phyloP scores from a whole-genome alignment of 345 rosid genomes.

The Eucalyptus curtisii region DNA sequence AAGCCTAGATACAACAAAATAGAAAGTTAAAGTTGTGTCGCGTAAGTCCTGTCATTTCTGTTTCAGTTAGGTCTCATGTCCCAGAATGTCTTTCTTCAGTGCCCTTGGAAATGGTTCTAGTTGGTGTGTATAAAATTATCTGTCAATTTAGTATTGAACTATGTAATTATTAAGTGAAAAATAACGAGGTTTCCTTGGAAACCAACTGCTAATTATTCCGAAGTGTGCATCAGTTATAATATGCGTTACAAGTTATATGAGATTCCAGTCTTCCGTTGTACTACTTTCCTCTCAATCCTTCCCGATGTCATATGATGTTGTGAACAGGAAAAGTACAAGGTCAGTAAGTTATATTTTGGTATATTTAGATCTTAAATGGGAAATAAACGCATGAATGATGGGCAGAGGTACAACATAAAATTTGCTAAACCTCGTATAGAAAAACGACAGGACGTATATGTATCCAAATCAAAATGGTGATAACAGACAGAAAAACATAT shows the following conservation, averaged over 20 bases:
- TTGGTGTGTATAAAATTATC: not conserved
- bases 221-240: not conserved
- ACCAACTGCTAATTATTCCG: not conserved
- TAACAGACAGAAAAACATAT: not conserved
- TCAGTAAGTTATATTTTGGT: not conserved
- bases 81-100: not conserved
- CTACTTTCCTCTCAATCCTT: not conserved
- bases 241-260: not conserved
- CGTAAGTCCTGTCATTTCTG: not conserved
- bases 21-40: not conserved
- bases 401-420: not conserved
- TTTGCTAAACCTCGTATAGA: not conserved
- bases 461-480: not conserved
- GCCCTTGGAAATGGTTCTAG: not conserved
- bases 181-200: not conserved
- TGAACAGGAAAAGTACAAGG: not conserved
- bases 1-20: constrained; percentile 1
- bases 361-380: not conserved
- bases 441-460: not conserved
- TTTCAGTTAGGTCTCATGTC: not conserved
- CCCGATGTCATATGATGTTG: not conserved
- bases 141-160: not conserved
- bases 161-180: not conserved
- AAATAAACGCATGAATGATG: not conserved
- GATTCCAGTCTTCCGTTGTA: not conserved